Conservation (phyloP, 257 asterid species). For the Gynochthodes officinalis region DNA sequence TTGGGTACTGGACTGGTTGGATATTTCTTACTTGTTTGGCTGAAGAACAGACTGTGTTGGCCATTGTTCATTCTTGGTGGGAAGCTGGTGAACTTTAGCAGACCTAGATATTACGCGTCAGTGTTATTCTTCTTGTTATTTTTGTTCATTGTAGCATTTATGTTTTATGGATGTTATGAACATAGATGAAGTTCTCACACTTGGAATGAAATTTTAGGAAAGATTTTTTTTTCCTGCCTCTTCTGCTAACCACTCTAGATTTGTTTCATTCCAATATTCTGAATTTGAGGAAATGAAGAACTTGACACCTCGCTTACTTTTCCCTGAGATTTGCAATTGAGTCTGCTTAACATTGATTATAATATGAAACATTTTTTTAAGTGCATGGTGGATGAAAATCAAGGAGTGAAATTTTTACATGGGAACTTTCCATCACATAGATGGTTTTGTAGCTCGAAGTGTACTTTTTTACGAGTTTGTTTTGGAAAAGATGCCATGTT, state of each 20-base stretch:
- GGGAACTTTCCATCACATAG: background rate
- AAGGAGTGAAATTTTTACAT: background rate
- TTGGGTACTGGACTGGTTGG: background rate
- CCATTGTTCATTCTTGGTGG: background rate
- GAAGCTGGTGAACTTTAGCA: background rate
- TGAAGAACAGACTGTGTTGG: background rate
- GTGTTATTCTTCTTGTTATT: background rate
- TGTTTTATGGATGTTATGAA: background rate
- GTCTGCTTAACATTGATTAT: background rate
- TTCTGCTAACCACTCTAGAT: background rate
- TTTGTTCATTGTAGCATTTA: background rate
- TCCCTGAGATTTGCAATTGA: background rate
- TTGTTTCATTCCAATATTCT: background rate
- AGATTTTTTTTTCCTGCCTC: background rate
- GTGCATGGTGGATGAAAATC: background rate
- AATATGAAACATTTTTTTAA: background rate
- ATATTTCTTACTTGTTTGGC: background rate
- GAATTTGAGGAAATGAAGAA: background rate
- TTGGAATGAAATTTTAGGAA: background rate
- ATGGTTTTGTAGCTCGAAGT: background rate
- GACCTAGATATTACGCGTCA: background rate
- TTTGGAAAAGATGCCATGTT: background rate
- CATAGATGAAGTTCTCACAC: background rate
- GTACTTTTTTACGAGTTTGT: background rate
- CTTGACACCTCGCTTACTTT: background rate